These are phyloP conservation scores for Taphrina flavorubra DNA, from an alignment of 1,139 yeast genomes.

Conservation along the genomic window DNA sequence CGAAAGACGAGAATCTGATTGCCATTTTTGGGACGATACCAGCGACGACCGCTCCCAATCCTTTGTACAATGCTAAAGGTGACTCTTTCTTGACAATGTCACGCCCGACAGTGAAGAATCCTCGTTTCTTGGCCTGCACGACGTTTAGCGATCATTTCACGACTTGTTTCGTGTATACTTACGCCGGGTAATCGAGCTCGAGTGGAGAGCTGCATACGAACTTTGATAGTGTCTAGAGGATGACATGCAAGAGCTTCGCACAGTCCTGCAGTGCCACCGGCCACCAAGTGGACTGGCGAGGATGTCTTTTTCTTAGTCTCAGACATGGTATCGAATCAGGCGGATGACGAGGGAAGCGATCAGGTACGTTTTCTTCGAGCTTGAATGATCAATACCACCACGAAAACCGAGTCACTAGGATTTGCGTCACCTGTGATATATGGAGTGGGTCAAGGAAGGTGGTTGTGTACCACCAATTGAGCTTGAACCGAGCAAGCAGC, in stretches of 20 bases:
- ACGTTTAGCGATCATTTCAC: slow-evolving; percentile 50
- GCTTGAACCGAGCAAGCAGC: slow-evolving; percentile 15
- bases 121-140: slow-evolving; percentile 66
- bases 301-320: slow-evolving; percentile 46
- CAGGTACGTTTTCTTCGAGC: too few relatives aligned
- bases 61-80: slow-evolving; percentile 85
- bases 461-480: not conserved
- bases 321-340: not conserved
- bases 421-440: too few relatives aligned
- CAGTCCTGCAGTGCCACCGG: slow-evolving; percentile 97
- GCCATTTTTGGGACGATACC: slow-evolving; percentile 99
- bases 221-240: slow-evolving; percentile 89
- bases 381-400: too few relatives aligned
- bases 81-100: slow-evolving; percentile 81
- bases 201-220: slow-evolving; percentile 49
- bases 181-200: slow-evolving; percentile 37
- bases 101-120: slow-evolving; percentile 81
- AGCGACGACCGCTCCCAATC: slow-evolving; percentile 94
- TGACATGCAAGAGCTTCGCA: slow-evolving; percentile 97
- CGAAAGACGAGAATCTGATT: slow-evolving; percentile 91
- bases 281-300: slow-evolving; percentile 65
- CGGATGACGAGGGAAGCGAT: too few relatives aligned
- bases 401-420: too few relatives aligned
- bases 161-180: slow-evolving; percentile 53
- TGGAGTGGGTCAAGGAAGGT: not conserved